Evolutionary conservation across 192 early-diverging fungal genomes (phyloP).

Genomic region (Backusella morwellensis): DNA sequence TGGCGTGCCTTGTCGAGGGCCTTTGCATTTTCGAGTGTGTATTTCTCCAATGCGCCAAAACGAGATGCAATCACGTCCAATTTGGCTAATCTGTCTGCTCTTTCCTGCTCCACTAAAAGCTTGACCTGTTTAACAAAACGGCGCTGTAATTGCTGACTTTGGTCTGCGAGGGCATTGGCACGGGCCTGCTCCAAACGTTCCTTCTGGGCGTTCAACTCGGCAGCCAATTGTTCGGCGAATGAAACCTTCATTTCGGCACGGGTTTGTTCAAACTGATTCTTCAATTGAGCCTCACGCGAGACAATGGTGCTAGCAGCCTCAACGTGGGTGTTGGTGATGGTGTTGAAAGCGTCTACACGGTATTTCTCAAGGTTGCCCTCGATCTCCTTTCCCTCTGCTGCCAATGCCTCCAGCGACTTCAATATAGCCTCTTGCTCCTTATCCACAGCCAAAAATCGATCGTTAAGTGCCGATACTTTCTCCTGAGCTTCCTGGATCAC

Average conservation of each 20-base stretch:
- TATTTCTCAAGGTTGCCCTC: constrained; percentile 59
- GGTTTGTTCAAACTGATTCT: constrained; percentile 32
- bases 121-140: constrained; percentile 76
- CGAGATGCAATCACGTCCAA: constrained; percentile 77
- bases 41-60: constrained; percentile 65
- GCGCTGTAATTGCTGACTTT: constrained; percentile 68
- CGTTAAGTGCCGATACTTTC: constrained; percentile 40
- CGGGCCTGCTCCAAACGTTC: constrained; percentile 39
- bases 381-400: constrained; percentile 42
- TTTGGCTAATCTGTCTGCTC: constrained; percentile 79
- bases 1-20: constrained; percentile 56
- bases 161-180: constrained; percentile 52
- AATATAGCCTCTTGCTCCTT: constrained; percentile 28
- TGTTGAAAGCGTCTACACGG: constrained; percentile 47
- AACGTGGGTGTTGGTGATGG: constrained; percentile 44
- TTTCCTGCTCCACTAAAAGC: constrained; percentile 79
- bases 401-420: constrained; percentile 25
- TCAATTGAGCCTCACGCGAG: constrained; percentile 45
- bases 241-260: background rate
- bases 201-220: constrained; percentile 40
- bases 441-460: constrained; percentile 48
- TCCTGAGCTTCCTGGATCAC: constrained; percentile 57
- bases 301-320: constrained; percentile 40
- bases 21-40: constrained; percentile 65
- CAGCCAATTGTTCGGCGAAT: background rate